phyloP scores from a whole-genome alignment of 2,329 filamentous ascomycete genomes.

The Decorospora gaudefroyi region DNA sequence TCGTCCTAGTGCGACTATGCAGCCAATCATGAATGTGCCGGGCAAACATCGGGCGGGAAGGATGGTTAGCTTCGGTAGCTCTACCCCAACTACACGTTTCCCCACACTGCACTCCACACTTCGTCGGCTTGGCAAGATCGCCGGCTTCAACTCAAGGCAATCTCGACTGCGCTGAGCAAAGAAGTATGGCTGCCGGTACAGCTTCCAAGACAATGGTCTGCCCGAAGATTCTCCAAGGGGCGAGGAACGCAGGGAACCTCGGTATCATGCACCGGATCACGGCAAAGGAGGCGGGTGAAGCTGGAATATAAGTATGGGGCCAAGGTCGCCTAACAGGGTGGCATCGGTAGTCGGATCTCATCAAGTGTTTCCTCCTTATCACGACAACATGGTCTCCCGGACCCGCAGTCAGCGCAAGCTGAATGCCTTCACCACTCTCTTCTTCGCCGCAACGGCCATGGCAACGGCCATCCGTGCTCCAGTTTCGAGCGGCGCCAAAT shows the following conservation, averaged over 20 bases:
- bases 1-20: neutral
- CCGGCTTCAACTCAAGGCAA: constrained; percentile 4
- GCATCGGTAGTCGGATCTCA: neutral
- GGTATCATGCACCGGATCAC: constrained; percentile 8
- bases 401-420: constrained; percentile 17
- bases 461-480: constrained; percentile 18
- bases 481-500: neutral
- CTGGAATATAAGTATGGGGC: constrained; percentile 17
- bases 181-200: neutral
- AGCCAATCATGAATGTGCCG: constrained; percentile 19
- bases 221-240: constrained; percentile 14
- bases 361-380: constrained; percentile 2
- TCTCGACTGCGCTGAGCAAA: neutral
- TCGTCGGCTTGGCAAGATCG: constrained; percentile 18
- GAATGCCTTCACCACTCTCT: constrained; percentile 19
- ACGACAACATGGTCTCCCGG: constrained; percentile 15
- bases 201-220: neutral
- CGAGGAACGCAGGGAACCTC: constrained; percentile 5
- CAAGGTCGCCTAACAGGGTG: neutral
- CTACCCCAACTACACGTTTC: constrained; percentile 6
- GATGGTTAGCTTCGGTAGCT: constrained; percentile 8
- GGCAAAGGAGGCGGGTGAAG: constrained; percentile 1
- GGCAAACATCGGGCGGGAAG: constrained; percentile 4
- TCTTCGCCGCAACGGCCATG: constrained; percentile 22
- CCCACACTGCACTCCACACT: constrained; percentile 22